Base-by-base conservation (phyloP, 345 rosid species). In the Arabis alpina region DNA sequence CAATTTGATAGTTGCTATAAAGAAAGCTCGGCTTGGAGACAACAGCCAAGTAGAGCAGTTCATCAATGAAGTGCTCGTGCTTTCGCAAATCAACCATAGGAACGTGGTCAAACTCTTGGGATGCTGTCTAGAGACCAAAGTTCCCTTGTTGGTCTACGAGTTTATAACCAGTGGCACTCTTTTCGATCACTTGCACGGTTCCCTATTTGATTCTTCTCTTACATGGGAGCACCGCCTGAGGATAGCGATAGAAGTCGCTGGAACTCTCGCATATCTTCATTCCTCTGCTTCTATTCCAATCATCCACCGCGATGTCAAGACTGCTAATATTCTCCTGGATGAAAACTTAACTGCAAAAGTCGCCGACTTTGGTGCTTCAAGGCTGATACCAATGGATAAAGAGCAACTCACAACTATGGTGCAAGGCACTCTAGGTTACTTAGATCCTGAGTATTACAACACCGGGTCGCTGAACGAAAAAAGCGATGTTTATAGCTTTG, bases 401-500 rank as follows among this genome's bases (percentile, higher is more conserved):
- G 70, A 58, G 10, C 53, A 77, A 13, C 54, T 81, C 2, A 30
- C 80, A 2, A 83, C 89, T 7, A 68, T 81, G 77, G 89, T 80
- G 8, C 81, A 78, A 71, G 86, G 89, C 0, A 82, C 82, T 27
- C 36, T 75, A 0, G 86, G 85, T 0, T 82, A 85, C 28, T 34
- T 82, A 1, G 89, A 85, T 25, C 87, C 84, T 0, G 81, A 82
- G 36, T 81, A 82, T 39, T 70, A 66, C n/a, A 74, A 64, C 71
- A 56, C 61, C 10, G 54, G 66, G 1, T 2, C 57, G 13, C 58
- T 72, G 0, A 73, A 56, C 0, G 83, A 79, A 7, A 85, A 85
- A 58, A 85, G 87, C 7, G 85, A 85, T 64, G 85, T 82, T 2
- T 85, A 82, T 10, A 81, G 82, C 58, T 85, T 85, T 13, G 84